Conservation (phyloP, 139 green algal genomes). For the Gonium pectorale region DNA sequence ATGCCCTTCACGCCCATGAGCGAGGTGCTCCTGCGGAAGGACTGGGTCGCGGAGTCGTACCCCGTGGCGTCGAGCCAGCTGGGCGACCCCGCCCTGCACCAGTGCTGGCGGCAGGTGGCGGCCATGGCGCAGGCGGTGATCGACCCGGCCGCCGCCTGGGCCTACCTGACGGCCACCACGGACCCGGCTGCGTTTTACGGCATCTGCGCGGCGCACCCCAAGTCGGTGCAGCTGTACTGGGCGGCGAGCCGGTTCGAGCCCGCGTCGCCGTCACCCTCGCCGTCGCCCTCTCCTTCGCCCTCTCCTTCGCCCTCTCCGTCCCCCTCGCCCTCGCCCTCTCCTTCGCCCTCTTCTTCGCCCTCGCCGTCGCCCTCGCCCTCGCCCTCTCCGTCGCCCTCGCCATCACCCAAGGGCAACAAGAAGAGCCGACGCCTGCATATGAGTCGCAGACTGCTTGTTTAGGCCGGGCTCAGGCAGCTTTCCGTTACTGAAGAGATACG, state of each 20-base stretch:
- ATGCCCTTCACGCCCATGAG: constrained; percentile 46
- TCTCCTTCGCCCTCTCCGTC: no score
- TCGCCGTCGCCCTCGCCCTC: no score
- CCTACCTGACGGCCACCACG: neutral
- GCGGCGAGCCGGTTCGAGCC: constrained; percentile 11
- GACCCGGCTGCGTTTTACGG: neutral
- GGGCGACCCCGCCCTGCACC: neutral
- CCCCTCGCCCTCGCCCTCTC: no score
- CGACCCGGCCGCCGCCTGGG: neutral
- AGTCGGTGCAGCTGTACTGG: constrained; percentile 26
- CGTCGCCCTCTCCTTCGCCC: no score
- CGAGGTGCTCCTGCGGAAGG: neutral
- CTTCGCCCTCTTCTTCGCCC: no score
- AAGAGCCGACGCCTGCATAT: no score
- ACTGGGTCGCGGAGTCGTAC: constrained; percentile 1
- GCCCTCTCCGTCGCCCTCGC: no score
- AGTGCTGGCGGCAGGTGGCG: neutral
- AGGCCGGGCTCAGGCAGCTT: no score
- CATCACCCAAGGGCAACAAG: no score
- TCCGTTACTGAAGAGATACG: no score
- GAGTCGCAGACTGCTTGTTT: no score
- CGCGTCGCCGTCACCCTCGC: no score
- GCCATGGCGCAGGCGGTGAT: neutral
- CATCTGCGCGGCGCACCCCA: constrained; percentile 7
- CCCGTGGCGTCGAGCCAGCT: neutral